Base-by-base conservation (phyloP, 352 stramenopile species). In the Aphanomyces stellatus region DNA sequence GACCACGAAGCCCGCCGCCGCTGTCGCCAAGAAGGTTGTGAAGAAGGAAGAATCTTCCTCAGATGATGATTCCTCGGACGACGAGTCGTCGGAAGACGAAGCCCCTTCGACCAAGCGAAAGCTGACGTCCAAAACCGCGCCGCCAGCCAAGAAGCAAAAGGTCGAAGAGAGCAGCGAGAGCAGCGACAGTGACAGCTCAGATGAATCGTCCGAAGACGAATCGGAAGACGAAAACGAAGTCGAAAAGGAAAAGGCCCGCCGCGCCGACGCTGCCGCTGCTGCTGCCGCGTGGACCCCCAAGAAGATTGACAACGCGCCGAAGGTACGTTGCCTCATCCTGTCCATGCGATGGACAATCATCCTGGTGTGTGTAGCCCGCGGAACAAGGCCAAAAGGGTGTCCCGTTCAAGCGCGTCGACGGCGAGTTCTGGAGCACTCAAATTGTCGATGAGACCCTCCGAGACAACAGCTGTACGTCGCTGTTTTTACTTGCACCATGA, bases 331-430 rank as follows among this genome's bases (percentile, higher is more conserved):
- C 37, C 13, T 51, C 27, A 63, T 30, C 53, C 17, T 56, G 40
- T 25, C 30, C 61, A n/a, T 75, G 42, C 13, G 27, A 37, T 70
- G 42, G 62, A 74, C 13, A 78, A 82, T n/a, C 69, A 72, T 27
- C 15, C 79, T 65, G 5, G 74, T 82, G 10, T 53, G 46, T 28
- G 46, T 53, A 53, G 46, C 46, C 24, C 30, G 49, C 35, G 7
- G 24, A 71, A 67, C 22, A 96, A 98, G 74, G 72, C 74, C 15
- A 74, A 75, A 70, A 77, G 40, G 96, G 96, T 51, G 96, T 92
- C 42, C 96, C 97, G 19, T 99, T 99, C 80, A 85, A 98, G 80
- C 93, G 98, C 51, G 97, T 99, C 24, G 96, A 99, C 63, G 94
- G 96, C 74, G 87, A 97, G 46, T 96, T 85, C 69, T 99, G 96